These are phyloP conservation scores for Lophiotrema nucula DNA, from an alignment of 495 filamentous ascomycete species.

Conservation along the genomic window DNA sequence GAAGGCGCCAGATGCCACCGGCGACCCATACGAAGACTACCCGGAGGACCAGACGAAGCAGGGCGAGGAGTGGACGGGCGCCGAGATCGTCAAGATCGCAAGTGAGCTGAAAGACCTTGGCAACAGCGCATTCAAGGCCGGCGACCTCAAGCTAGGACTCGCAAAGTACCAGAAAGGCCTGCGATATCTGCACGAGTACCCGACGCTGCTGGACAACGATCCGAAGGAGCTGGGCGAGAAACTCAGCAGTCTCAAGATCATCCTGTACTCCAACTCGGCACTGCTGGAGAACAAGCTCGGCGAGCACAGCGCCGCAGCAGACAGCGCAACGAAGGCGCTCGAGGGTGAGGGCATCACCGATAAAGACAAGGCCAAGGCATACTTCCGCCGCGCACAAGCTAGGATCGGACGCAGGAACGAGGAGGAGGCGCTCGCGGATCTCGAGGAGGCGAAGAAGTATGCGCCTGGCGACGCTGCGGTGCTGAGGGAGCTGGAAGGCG, in stretches of 20 bases:
- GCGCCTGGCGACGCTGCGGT: slow-evolving; percentile 77
- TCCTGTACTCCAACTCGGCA: slow-evolving; percentile 74
- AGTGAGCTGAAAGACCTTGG: slow-evolving; percentile 87
- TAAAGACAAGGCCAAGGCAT: slow-evolving; percentile 82
- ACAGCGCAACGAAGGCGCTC: slow-evolving; percentile 70
- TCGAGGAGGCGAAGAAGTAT: slow-evolving; percentile 72
- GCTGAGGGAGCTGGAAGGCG: slow-evolving; percentile 65
- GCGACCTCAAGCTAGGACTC: slow-evolving; percentile 66
- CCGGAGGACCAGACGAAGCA: slow-evolving; percentile 68
- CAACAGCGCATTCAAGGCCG: slow-evolving; percentile 84
- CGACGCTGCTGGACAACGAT: slow-evolving; percentile 64
- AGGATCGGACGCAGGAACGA: slow-evolving; percentile 76
- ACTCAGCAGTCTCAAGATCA: slow-evolving; percentile 71
- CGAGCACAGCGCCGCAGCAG: slow-evolving; percentile 65
- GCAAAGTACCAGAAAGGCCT: slow-evolving; percentile 98
- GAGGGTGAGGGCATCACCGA: slow-evolving; percentile 64
- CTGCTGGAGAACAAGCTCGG: slow-evolving; percentile 78
- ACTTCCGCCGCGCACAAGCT: slow-evolving; percentile 78
- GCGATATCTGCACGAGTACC: slow-evolving; percentile 89
- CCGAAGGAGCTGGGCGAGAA: slow-evolving; percentile 62
- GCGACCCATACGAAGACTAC: slow-evolving; percentile 94
- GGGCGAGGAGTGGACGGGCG: slow-evolving; percentile 56
- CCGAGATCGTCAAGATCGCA: slow-evolving; percentile 73
- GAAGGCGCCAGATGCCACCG: slow-evolving; percentile 71
- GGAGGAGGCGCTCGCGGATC: slow-evolving; percentile 72